phyloP scores from a whole-genome alignment of 1,284 basidiomycete genomes.

The Ganoderma lucidum region DNA sequence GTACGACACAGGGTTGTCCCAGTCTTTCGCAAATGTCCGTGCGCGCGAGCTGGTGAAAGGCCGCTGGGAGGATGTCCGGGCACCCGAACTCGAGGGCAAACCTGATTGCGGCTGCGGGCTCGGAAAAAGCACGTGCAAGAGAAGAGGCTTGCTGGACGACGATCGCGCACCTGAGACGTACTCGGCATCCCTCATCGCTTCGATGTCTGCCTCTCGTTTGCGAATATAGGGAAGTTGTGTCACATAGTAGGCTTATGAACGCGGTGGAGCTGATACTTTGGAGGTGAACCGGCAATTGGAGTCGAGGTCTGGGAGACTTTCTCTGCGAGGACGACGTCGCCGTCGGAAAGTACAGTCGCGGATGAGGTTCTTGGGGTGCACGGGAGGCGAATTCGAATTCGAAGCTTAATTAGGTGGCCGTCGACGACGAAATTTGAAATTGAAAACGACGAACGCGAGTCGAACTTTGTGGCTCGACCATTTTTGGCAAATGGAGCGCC shows the following conservation, averaged over 20 bases:
- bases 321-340: background rate
- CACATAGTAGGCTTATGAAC: background rate
- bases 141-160: background rate
- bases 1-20: too few relatives aligned
- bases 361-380: too few relatives aligned
- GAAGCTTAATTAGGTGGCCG: too few relatives aligned
- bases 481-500: too few relatives aligned
- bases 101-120: conserved; percentile 52
- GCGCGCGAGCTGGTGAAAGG: conserved; percentile 60
- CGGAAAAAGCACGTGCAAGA: conserved; percentile 25
- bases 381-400: too few relatives aligned
- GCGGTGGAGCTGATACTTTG: background rate
- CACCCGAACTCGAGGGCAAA: conserved; percentile 66
- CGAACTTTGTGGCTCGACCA: too few relatives aligned
- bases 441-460: too few relatives aligned
- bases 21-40: background rate
- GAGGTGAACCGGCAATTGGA: background rate
- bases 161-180: conserved; percentile 1
- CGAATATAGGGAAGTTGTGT: background rate
- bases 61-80: conserved; percentile 60
- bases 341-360: background rate
- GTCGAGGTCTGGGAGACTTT: background rate
- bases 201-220: conserved; percentile 23
- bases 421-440: too few relatives aligned
- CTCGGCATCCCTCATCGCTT: conserved; percentile 1